Evolutionary conservation across 2,329 filamentous ascomycete species (phyloP).

Genomic region (Arthrobotrys iridis): DNA sequence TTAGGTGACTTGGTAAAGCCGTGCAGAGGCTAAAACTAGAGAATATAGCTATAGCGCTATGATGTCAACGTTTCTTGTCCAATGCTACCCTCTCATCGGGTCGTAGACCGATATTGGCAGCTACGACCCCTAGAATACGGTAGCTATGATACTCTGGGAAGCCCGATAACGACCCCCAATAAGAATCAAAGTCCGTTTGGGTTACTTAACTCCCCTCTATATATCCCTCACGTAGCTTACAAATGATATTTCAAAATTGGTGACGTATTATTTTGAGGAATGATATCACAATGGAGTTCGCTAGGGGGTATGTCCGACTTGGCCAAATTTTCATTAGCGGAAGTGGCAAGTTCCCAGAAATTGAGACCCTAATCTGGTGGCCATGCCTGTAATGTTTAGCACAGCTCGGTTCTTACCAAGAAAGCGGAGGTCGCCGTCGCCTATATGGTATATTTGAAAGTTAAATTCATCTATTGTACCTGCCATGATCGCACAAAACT

Average conservation of each 20-base stretch:
- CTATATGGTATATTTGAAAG: neutral
- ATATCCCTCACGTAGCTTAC: neutral
- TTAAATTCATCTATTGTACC: neutral
- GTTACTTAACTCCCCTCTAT: too few species aligned
- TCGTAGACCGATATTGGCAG: neutral
- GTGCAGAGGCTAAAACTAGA: neutral
- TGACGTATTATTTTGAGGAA: neutral
- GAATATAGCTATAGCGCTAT: neutral
- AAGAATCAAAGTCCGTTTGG: neutral
- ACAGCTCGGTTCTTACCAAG: neutral
- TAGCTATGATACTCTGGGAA: neutral
- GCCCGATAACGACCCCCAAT: neutral
- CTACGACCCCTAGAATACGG: too few species aligned
- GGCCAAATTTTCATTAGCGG: neutral
- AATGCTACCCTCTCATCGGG: neutral
- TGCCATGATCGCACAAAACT: neutral
- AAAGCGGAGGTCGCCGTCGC: neutral
- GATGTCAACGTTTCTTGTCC: neutral
- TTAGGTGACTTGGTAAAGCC: constrained; percentile 6
- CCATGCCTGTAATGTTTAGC: neutral
- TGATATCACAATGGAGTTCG: too few species aligned
- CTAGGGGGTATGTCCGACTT: neutral
- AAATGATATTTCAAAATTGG: neutral
- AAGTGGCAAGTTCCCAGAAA: neutral
- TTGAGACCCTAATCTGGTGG: neutral